phyloP scores from a whole-genome alignment of 2,329 filamentous ascomycete species.

The Neodidymelliopsis sp. region DNA sequence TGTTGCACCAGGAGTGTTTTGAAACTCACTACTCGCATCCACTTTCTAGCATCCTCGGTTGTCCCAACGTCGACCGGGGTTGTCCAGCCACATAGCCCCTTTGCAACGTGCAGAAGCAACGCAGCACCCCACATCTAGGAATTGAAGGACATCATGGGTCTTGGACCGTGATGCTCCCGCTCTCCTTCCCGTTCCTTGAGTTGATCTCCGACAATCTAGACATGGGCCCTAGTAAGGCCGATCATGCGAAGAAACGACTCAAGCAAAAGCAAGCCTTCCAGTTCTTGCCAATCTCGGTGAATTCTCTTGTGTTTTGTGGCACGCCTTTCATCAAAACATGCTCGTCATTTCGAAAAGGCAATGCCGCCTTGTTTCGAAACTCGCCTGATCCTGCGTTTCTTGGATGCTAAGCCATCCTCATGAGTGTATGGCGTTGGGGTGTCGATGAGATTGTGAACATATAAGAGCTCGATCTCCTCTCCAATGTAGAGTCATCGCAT shows the following conservation, averaged over 20 bases:
- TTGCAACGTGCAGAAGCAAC: slow-evolving; percentile 6
- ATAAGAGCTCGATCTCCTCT: not conserved
- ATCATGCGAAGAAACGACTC: not conserved
- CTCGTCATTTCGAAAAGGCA: slow-evolving; percentile 16
- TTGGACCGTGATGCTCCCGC: not conserved
- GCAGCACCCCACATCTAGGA: not conserved
- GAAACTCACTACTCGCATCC: slow-evolving; percentile 13
- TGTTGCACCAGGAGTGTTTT: slow-evolving; percentile 9
- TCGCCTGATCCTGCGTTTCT: not conserved
- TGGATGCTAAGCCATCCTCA: not conserved
- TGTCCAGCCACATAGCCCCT: not conserved
- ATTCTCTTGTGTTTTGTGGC: not conserved
- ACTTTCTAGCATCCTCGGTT: slow-evolving; percentile 13
- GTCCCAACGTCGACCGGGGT: slow-evolving; percentile 4
- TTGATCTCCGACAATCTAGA: slow-evolving; percentile 4
- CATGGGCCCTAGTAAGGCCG: not conserved
- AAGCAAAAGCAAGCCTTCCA: slow-evolving; percentile 1
- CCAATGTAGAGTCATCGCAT: slow-evolving; percentile 6
- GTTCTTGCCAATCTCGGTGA: not conserved
- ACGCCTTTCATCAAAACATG: slow-evolving; percentile 1
- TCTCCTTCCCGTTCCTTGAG: not conserved
- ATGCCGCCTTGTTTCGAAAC: slow-evolving; percentile 23
- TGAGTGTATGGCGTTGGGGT: not conserved
- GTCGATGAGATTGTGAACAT: not conserved
- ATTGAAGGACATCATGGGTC: slow-evolving; percentile 12